Evolutionary conservation across 345 rosid genomes (phyloP), one percentile per base, ranked within the genome.

Genomic region (Citrus mangshanensis): DNA sequence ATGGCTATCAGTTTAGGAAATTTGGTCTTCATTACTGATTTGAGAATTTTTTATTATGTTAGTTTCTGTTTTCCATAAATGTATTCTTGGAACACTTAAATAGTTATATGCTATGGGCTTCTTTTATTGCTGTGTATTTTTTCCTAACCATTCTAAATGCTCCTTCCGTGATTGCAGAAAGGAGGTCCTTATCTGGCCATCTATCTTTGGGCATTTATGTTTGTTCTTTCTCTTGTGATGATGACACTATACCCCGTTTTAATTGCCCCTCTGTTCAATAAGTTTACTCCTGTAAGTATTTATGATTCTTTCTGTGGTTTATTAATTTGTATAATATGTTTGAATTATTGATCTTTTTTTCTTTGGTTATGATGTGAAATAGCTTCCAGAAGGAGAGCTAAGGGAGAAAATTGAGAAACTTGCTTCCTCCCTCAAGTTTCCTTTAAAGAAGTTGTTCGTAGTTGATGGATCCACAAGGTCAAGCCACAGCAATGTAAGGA

Each of bases 391-490:
- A 62, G 99, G 99, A 84, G 93, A 84, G 68, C 98, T 97, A 28
- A 83, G 93, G 77, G 70, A 65, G 78, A 93, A 91, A 84, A 97
- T 97, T 67, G 98, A 97, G 90, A 87, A 89, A 66, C 98, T 97
- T 83, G 95, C 99, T 83, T 85, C 93, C 61, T 92, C 97, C 38
- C 93, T 92, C 28, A 91, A 82, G 42, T 97, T 97, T 87, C 99
- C 99, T 80, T 81, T 94, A 67, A 97, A 91, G 88, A 97, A 97
- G 86, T 87, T 97, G 87, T 97, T 92, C 79, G 98, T 94, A 70
- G 98, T 97, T 1, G 99, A 97, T 88, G 99, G 99, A 83, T 97
- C 99, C 73, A 97, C 99, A 82, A 94, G 99, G 84, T 94, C 98
- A 84, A 94, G 97, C 89, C 99, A 97, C 79, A 94, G 99, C 93